phyloP scores from a whole-genome alignment of 345 rosid species.

The Eutrema japonicum region DNA sequence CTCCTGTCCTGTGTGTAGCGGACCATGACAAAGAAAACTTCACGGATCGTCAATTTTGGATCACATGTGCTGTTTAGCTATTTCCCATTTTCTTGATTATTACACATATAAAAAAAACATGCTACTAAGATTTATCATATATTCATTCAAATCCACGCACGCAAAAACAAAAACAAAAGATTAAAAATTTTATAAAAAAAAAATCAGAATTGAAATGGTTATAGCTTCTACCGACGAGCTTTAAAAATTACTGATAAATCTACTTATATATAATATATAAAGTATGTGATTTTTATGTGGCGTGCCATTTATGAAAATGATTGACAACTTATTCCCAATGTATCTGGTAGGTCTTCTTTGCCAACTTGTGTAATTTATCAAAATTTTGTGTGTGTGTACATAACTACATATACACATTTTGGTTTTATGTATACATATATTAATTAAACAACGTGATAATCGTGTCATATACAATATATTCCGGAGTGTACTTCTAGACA shows the following conservation, averaged over 20 bases:
- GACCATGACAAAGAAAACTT: slow-evolving; percentile 42
- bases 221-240: not conserved
- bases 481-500: slow-evolving; percentile 17
- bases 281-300: not conserved
- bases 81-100: not conserved
- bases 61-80: slow-evolving; percentile 39
- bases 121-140: not conserved
- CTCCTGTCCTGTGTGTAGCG: slow-evolving; percentile 31
- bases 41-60: slow-evolving; percentile 40
- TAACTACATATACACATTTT: slow-evolving; percentile 12
- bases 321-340: not conserved
- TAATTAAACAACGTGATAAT: slow-evolving; percentile 28
- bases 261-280: not conserved
- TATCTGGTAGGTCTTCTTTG: not conserved
- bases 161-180: slow-evolving; percentile 1
- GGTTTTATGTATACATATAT: not conserved
- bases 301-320: slow-evolving; percentile 2
- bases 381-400: slow-evolving; percentile 2
- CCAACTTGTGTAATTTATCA: slow-evolving; percentile 6
- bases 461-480: slow-evolving; percentile 19
- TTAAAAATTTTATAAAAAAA: not conserved
- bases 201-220: not conserved
- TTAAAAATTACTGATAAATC: not conserved
- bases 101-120: not conserved
- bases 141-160: not conserved